Percentiles rank a stretch among this genome's conserved stretches.
Conservation (phyloP, 441 rosid species). For the Brassica hybrid region DNA sequence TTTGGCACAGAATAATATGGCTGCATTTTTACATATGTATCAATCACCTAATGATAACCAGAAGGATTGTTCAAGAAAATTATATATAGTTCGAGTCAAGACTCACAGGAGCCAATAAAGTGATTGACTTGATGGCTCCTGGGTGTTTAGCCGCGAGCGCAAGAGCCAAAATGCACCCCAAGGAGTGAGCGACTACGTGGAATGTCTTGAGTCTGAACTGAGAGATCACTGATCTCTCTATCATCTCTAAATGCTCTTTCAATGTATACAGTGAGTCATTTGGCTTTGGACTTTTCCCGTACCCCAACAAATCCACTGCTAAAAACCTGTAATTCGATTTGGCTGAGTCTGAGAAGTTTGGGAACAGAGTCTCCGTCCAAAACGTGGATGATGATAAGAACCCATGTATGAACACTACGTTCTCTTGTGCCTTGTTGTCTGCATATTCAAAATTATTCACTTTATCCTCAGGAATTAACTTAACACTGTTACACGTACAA, state of each 20-base stretch:
- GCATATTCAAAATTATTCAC: slow-evolving; percentile 29
- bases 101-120: slow-evolving; percentile 87
- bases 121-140: slow-evolving; percentile 80
- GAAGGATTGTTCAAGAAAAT: neutral
- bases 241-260: slow-evolving; percentile 90
- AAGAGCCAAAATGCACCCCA: slow-evolving; percentile 95
- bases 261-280: slow-evolving; percentile 87
- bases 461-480: neutral
- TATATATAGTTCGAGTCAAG: slow-evolving; percentile 11
- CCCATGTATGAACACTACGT: slow-evolving; percentile 92
- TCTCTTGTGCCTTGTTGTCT: slow-evolving; percentile 64
- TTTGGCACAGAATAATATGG: slow-evolving; percentile 84
- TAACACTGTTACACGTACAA: neutral
- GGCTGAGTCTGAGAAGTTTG: slow-evolving; percentile 71
- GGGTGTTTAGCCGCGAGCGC: slow-evolving; percentile 91
- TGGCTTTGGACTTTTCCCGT: slow-evolving; percentile 96
- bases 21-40: slow-evolving; percentile 48
- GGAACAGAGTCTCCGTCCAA: slow-evolving; percentile 96
- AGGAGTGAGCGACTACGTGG: slow-evolving; percentile 96
- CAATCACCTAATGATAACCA: slow-evolving; percentile 15
- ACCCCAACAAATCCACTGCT: slow-evolving; percentile 88
- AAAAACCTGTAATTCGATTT: slow-evolving; percentile 73
- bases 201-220: slow-evolving; percentile 76
- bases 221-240: slow-evolving; percentile 79
- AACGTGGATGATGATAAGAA: slow-evolving; percentile 95